phyloP scores from a whole-genome alignment of 768 basidiomycete species.

The Leccinum pellstonianum region DNA sequence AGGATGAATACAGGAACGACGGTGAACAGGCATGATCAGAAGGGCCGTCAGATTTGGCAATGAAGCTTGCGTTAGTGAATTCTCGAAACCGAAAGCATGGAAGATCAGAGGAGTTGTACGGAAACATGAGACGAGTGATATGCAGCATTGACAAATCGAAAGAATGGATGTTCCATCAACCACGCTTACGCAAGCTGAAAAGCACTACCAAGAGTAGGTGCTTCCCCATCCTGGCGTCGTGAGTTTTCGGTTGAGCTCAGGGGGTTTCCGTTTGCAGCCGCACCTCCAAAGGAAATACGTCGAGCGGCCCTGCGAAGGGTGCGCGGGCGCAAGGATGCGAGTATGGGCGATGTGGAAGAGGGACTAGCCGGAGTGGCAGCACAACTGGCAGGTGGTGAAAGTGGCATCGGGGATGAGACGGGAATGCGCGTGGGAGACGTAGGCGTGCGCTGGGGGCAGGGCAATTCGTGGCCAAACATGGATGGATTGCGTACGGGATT shows the following conservation, averaged over 20 bases:
- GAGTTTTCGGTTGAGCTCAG: slow-evolving; percentile 37
- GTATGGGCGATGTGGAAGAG: slow-evolving; percentile 17
- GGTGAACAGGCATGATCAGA: slow-evolving; percentile 1
- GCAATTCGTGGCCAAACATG: slow-evolving; percentile 67
- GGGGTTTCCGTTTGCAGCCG: slow-evolving; percentile 33
- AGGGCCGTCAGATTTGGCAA: slow-evolving; percentile 1
- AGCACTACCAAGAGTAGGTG: slow-evolving; percentile 60
- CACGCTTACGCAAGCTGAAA: slow-evolving; percentile 57
- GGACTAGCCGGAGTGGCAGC: slow-evolving; percentile 7
- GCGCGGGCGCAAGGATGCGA: slow-evolving; percentile 24
- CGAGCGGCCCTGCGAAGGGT: slow-evolving; percentile 41
- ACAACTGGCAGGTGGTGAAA: slow-evolving; percentile 17
- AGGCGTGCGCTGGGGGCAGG: slow-evolving; percentile 40
- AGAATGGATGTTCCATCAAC: not conserved
- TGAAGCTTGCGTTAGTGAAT: slow-evolving; percentile 1
- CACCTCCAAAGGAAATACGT: slow-evolving; percentile 66
- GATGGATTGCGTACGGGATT: slow-evolving; percentile 60
- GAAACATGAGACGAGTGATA: slow-evolving; percentile 4
- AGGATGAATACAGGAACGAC: slow-evolving; percentile 2
- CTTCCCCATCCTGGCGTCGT: slow-evolving; percentile 31
- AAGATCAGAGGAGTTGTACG: not conserved
- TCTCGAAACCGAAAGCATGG: not conserved
- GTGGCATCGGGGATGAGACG: slow-evolving; percentile 27
- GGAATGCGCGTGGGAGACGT: slow-evolving; percentile 32
- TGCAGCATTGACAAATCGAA: slow-evolving; percentile 13